Conservation (phyloP, 2,329 filamentous ascomycete genomes). For the Phoma herbarum region DNA sequence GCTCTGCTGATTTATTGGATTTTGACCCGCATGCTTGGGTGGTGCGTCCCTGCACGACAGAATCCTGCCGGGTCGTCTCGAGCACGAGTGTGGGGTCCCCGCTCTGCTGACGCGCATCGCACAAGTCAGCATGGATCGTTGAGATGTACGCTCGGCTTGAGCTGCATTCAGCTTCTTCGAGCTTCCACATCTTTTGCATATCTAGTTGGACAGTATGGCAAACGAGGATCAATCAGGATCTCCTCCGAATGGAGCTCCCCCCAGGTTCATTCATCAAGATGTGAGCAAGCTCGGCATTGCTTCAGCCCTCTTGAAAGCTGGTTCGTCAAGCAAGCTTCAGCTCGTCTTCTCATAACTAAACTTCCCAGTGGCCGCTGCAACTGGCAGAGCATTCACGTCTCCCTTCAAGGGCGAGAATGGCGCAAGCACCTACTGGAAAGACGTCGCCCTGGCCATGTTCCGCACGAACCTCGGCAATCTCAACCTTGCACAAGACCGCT, state of each 20-base stretch:
- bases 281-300: constrained; percentile 47
- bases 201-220: not conserved
- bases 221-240: not conserved
- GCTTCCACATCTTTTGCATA: not conserved
- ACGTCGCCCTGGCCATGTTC: constrained; percentile 44
- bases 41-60: not conserved
- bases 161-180: not conserved
- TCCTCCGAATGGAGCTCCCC: constrained; percentile 8
- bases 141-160: not conserved
- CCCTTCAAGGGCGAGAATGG: constrained; percentile 50
- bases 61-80: constrained; percentile 6
- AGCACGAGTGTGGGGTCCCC: constrained; percentile 15
- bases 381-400: constrained; percentile 43
- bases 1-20: not conserved
- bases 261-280: constrained; percentile 27
- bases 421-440: constrained; percentile 49
- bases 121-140: constrained; percentile 6
- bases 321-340: constrained; percentile 25
- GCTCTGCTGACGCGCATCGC: constrained; percentile 13
- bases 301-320: constrained; percentile 41
- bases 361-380: constrained; percentile 44
- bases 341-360: not conserved
- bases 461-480: constrained; percentile 44
- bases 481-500: constrained; percentile 47
- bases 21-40: not conserved